Conservation (phyloP, 2,329 filamentous ascomycete species). For the Huntiella abstrusa region DNA sequence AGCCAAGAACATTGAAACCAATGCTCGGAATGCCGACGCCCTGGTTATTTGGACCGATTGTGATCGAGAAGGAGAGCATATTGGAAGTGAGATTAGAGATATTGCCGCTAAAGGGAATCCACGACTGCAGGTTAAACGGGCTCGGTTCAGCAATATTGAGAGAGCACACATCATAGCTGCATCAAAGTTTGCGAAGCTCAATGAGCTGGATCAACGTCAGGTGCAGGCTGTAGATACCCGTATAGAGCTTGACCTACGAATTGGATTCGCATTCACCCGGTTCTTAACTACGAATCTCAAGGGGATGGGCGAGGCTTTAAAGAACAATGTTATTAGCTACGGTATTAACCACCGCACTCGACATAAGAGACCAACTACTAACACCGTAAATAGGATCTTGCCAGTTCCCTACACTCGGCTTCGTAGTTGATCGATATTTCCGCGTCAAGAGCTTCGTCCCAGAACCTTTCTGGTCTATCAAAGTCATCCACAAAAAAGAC, state of each 20-base stretch:
- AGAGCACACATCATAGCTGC: slow-evolving; percentile 74
- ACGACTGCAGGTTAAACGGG: slow-evolving; percentile 61
- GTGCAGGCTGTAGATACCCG: slow-evolving; percentile 73
- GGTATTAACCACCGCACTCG: slow-evolving; percentile 28
- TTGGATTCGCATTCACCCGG: slow-evolving; percentile 82
- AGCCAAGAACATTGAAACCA: slow-evolving; percentile 64
- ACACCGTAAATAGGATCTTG: slow-evolving; percentile 46
- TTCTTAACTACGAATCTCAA: slow-evolving; percentile 69
- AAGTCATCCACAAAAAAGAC: slow-evolving; percentile 59
- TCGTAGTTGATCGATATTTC: slow-evolving; percentile 92
- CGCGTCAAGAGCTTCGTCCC: slow-evolving; percentile 85
- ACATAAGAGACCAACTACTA: not conserved
- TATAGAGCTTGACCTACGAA: slow-evolving; percentile 82
- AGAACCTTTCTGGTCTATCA: slow-evolving; percentile 86
- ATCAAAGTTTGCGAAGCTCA: slow-evolving; percentile 43
- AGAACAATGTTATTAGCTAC: slow-evolving; percentile 57
- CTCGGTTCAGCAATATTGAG: slow-evolving; percentile 91
- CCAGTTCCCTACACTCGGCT: slow-evolving; percentile 90
- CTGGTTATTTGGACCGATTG: slow-evolving; percentile 98
- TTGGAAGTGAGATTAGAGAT: slow-evolving; percentile 74
- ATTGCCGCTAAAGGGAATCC: slow-evolving; percentile 59
- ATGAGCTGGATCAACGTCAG: slow-evolving; percentile 65
- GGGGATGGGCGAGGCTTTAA: slow-evolving; percentile 46
- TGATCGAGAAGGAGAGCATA: slow-evolving; percentile 92
- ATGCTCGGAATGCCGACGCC: slow-evolving; percentile 52